A percentile compares a stretch with the other conserved stretches of the same genome.
Conservation (phyloP, 108 stramenopile species). For the Nitzschia sp. region DNA sequence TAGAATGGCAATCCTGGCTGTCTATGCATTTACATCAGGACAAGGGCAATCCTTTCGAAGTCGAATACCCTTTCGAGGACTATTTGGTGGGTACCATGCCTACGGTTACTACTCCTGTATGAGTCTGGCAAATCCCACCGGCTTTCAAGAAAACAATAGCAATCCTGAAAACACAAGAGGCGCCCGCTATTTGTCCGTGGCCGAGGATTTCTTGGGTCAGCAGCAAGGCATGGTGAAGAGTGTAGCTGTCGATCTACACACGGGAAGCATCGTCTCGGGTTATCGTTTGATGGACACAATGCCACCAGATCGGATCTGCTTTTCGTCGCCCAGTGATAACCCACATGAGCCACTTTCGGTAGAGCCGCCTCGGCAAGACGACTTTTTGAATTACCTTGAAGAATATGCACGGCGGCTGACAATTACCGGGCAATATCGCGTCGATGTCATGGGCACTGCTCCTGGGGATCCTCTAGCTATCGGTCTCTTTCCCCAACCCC, state of each 20-base stretch:
- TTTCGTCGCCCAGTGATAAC: background rate
- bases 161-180: background rate
- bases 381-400: conserved; percentile 50
- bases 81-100: conserved; percentile 56
- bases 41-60: background rate
- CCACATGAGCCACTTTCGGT: background rate
- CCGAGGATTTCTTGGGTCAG: conserved; percentile 6
- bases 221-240: background rate
- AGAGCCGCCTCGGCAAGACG: conserved; percentile 26
- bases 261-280: background rate
- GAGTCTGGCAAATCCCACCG: conserved; percentile 3
- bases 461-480: background rate
- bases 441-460: conserved; percentile 13
- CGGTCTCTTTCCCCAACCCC: conserved; percentile 25
- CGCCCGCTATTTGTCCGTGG: background rate
- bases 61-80: conserved; percentile 18
- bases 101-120: conserved; percentile 31
- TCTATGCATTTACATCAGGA: conserved; percentile 31
- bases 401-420: conserved; percentile 39
- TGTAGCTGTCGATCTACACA: conserved; percentile 7
- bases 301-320: background rate
- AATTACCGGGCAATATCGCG: conserved; percentile 1
- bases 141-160: background rate
- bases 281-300: background rate
- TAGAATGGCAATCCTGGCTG: conserved; percentile 14